These are phyloP conservation scores for Petunia axillaris DNA, from an alignment of 257 asterid genomes.

Conservation along the genomic window DNA sequence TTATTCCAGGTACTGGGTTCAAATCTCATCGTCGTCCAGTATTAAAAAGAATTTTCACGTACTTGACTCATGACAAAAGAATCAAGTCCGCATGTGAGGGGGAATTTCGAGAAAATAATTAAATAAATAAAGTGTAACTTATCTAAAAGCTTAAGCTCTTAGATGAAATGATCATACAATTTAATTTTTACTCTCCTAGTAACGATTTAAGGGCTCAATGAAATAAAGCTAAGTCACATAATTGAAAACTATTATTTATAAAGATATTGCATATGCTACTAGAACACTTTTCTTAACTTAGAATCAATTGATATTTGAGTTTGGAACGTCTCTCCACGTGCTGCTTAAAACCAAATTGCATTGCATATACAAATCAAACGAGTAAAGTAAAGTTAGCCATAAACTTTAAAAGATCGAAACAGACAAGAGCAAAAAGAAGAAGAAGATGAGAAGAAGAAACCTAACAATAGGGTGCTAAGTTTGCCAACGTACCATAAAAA, in stretches of 20 bases:
- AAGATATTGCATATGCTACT: not conserved
- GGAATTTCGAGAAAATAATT: too few species aligned
- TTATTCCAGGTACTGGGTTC: too few species aligned
- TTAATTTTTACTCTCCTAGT: too few species aligned
- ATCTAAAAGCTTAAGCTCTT: too few species aligned
- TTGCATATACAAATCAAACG: not conserved
- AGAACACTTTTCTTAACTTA: not conserved
- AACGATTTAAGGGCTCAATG: too few species aligned
- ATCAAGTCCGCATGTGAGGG: too few species aligned
- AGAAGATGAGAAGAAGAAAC: conserved; percentile 21
- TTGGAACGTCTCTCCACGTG: conserved; percentile 20
- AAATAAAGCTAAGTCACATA: not conserved
- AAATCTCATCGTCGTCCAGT: too few species aligned
- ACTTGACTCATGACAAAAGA: too few species aligned
- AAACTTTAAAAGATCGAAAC: not conserved
- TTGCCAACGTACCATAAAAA: conserved; percentile 17
- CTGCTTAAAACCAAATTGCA: not conserved
- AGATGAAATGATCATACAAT: too few species aligned
- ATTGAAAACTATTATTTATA: not conserved
- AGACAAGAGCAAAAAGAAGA: conserved; percentile 17
- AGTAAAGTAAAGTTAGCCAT: conserved; percentile 21
- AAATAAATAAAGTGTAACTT: too few species aligned
- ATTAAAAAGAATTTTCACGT: too few species aligned
- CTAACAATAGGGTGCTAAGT: conserved; percentile 7
- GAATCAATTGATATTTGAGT: not conserved